These are phyloP conservation scores for Pichia sp. DNA, from an alignment of 1,139 yeast genomes.

Conservation along the genomic window DNA sequence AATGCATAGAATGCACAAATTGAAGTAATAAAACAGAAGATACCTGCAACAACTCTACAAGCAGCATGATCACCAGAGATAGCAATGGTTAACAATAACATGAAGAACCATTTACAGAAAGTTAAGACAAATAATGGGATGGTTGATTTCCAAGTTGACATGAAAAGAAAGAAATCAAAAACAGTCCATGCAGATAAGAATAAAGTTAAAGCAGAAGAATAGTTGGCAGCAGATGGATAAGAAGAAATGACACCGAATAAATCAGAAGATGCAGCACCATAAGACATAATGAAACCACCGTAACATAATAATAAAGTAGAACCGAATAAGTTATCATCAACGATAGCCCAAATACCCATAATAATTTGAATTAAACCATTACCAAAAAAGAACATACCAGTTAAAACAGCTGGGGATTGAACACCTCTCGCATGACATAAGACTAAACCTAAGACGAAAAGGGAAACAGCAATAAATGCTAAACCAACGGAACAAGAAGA, in stretches of 20 bases:
- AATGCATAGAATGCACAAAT: slow-evolving; percentile 36
- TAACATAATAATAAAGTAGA: slow-evolving; percentile 33
- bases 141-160: slow-evolving; percentile 39
- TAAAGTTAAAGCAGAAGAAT: slow-evolving; percentile 36
- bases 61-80: slow-evolving; percentile 32
- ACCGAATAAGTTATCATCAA: slow-evolving; percentile 42
- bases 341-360: slow-evolving; percentile 60
- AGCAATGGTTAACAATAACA: slow-evolving; percentile 38
- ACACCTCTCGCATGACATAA: slow-evolving; percentile 49
- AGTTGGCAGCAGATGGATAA: slow-evolving; percentile 29
- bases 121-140: slow-evolving; percentile 35
- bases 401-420: slow-evolving; percentile 40
- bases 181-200: slow-evolving; percentile 42
- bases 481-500: slow-evolving; percentile 27
- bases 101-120: slow-evolving; percentile 34
- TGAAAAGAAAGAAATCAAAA: slow-evolving; percentile 36
- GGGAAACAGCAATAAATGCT: slow-evolving; percentile 23
- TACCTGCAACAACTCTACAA: slow-evolving; percentile 38
- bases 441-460: slow-evolving; percentile 31
- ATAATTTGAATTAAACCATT: slow-evolving; percentile 60
- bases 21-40: slow-evolving; percentile 37
- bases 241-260: slow-evolving; percentile 29
- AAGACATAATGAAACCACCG: slow-evolving; percentile 35
- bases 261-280: slow-evolving; percentile 31
- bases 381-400: slow-evolving; percentile 46